Evolutionary conservation across 768 basidiomycete species (phyloP).

Genomic region (Trametes coccinea): DNA sequence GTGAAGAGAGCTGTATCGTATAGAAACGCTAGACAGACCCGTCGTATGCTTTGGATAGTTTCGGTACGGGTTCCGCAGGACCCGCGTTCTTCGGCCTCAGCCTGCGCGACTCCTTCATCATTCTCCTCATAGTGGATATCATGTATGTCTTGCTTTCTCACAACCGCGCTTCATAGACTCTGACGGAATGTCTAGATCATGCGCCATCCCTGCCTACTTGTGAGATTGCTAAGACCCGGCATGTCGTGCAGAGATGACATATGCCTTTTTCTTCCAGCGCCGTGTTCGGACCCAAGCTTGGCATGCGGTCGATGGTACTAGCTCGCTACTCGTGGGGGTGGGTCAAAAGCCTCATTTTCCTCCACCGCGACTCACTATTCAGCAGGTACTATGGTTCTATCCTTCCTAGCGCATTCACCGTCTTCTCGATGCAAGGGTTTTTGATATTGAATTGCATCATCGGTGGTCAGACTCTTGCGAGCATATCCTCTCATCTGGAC

Average conservation of each 20-base stretch:
- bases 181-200: slow-evolving; percentile 27
- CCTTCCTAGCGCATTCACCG: slow-evolving; percentile 42
- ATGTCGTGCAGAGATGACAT: no score
- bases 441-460: slow-evolving; percentile 51
- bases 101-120: slow-evolving; percentile 42
- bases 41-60: slow-evolving; percentile 30
- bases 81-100: slow-evolving; percentile 52
- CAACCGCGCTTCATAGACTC: neutral
- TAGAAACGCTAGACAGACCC: neutral
- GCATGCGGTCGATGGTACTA: slow-evolving; percentile 59
- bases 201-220: slow-evolving; percentile 41
- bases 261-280: slow-evolving; percentile 34
- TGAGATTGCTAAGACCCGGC: slow-evolving; percentile 22
- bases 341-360: neutral
- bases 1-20: slow-evolving; percentile 16
- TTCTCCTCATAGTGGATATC: slow-evolving; percentile 46
- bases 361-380: neutral
- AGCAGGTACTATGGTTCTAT: slow-evolving; percentile 42
- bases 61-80: slow-evolving; percentile 51
- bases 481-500: slow-evolving; percentile 35
- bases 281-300: slow-evolving; percentile 54
- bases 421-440: slow-evolving; percentile 48
- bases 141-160: slow-evolving; percentile 34
- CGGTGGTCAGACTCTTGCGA: slow-evolving; percentile 49
- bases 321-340: slow-evolving; percentile 56